Evolutionary conservation across 495 filamentous ascomycete genomes (phyloP).

Genomic region (Talaromyces thailandensis): DNA sequence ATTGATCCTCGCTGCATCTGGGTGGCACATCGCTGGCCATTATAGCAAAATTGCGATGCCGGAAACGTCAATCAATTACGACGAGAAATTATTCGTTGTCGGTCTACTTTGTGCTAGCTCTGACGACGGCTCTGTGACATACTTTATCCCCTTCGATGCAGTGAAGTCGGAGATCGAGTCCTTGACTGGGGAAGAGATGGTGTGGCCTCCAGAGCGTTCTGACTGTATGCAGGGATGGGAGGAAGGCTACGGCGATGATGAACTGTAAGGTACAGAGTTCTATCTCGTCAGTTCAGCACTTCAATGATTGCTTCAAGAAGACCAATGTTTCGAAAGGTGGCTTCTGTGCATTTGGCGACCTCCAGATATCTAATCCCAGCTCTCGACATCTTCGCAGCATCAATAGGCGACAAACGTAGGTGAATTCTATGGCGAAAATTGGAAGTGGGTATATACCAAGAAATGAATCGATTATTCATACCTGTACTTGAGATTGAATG

Average conservation of each 20-base stretch:
- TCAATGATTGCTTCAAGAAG: too few relatives aligned
- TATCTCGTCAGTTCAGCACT: too few relatives aligned
- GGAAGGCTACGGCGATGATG: background rate
- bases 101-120: background rate
- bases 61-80: background rate
- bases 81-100: background rate
- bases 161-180: background rate
- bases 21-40: background rate
- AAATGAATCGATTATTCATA: too few relatives aligned
- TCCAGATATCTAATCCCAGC: too few relatives aligned
- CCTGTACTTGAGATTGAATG: too few relatives aligned
- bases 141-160: background rate
- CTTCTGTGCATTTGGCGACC: too few relatives aligned
- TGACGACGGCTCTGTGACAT: background rate
- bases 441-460: too few relatives aligned
- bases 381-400: too few relatives aligned
- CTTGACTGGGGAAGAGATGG: background rate
- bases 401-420: too few relatives aligned
- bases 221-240: conserved; percentile 1
- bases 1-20: background rate
- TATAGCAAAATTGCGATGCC: background rate
- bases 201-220: conserved; percentile 9
- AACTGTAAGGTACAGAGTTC: background rate
- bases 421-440: too few relatives aligned
- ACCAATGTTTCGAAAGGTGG: too few relatives aligned